phyloP scores from a whole-genome alignment of 202 grass and related monocot species.

The Cymbopogon flexuosus region DNA sequence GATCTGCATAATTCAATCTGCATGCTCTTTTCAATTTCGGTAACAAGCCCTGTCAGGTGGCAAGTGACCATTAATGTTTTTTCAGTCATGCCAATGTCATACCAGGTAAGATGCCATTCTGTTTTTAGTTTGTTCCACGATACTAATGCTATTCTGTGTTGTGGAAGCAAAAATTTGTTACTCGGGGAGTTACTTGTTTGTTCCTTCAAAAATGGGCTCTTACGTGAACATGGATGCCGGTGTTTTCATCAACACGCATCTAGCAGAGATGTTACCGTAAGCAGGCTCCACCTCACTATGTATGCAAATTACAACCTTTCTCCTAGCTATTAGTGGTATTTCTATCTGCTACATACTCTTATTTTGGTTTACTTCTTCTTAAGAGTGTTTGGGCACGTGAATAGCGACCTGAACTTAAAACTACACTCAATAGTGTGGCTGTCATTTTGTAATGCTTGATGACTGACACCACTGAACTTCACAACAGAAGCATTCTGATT shows the following conservation, averaged over 20 bases:
- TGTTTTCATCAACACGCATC: slow-evolving; percentile 49
- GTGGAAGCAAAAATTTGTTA: slow-evolving; percentile 36
- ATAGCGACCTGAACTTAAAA: background rate
- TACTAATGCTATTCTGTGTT: slow-evolving; percentile 50
- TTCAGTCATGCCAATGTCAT: slow-evolving; percentile 2
- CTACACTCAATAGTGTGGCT: background rate
- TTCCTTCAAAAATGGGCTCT: slow-evolving; percentile 48
- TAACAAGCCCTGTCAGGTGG: slow-evolving; percentile 38
- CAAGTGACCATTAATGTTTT: slow-evolving; percentile 32
- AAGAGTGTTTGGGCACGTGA: background rate
- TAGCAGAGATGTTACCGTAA: slow-evolving; percentile 46
- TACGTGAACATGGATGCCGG: slow-evolving; percentile 51
- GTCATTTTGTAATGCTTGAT: slow-evolving; percentile 6
- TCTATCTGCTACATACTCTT: slow-evolving; percentile 15
- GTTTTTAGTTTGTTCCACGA: background rate
- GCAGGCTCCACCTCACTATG: slow-evolving; percentile 42
- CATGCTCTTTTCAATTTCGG: slow-evolving; percentile 27
- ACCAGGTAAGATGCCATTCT: slow-evolving; percentile 41
- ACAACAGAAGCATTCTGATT: background rate
- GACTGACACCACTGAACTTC: background rate
- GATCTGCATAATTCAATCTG: slow-evolving; percentile 23
- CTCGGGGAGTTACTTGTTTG: slow-evolving; percentile 34
- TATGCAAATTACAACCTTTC: slow-evolving; percentile 39
- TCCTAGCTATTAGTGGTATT: slow-evolving; percentile 29
- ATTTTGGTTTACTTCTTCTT: background rate